A percentile compares a stretch with the other conserved stretches of the same genome.
phyloP scores from a whole-genome alignment of 192 early-diverging fungal genomes.

The Backusella westeae region DNA sequence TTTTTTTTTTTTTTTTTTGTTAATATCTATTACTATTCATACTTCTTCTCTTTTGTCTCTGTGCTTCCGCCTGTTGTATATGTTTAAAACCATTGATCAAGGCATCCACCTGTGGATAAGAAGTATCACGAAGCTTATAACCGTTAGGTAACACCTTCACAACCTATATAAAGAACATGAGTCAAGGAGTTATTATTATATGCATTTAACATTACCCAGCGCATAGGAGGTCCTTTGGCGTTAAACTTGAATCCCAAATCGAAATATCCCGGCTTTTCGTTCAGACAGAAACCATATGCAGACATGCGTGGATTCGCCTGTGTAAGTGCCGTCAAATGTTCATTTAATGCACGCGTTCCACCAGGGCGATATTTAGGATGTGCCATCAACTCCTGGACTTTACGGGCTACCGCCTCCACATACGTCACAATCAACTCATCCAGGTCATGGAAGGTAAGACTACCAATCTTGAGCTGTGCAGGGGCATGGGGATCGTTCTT shows the following conservation, averaged over 20 bases:
- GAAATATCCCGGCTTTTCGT: conserved; percentile 70
- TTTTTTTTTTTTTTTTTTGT: background rate
- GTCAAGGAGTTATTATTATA: background rate
- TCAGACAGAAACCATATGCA: conserved; percentile 80
- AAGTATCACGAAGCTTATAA: conserved; percentile 67
- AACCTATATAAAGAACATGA: conserved; percentile 16
- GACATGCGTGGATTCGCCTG: conserved; percentile 63
- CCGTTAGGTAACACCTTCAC: conserved; percentile 75
- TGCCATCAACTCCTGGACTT: conserved; percentile 65
- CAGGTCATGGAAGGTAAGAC: conserved; percentile 75
- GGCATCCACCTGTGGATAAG: conserved; percentile 68
- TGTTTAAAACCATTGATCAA: conserved; percentile 75
- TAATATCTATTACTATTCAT: conserved; percentile 4
- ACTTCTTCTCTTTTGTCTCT: background rate
- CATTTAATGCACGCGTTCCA: conserved; percentile 51
- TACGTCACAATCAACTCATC: conserved; percentile 90
- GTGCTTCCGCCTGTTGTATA: background rate
- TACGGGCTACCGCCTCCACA: conserved; percentile 78
- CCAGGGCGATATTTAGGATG: conserved; percentile 79
- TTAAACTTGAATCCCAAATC: conserved; percentile 77
- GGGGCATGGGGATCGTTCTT: conserved; percentile 72
- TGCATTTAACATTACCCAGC: conserved; percentile 50
- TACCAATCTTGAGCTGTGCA: conserved; percentile 64
- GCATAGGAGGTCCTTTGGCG: conserved; percentile 55
- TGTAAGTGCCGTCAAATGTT: conserved; percentile 45